Evolutionary conservation across 371 early-diverging fungal genomes (phyloP), one percentile per base, ranked within the genome.

Genomic region (Mucor mucedo): DNA sequence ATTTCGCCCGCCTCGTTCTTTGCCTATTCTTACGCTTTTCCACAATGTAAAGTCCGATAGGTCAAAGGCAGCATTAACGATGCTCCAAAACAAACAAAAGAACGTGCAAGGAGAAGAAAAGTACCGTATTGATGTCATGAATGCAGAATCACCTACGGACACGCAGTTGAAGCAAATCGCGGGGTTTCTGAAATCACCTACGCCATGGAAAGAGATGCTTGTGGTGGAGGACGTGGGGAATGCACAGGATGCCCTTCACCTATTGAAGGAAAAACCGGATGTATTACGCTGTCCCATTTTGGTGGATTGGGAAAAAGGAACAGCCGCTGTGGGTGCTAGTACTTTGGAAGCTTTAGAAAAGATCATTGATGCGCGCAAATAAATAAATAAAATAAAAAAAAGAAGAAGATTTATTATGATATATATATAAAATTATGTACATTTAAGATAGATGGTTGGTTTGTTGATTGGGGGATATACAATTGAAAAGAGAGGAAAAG

Each of bases 261-360:
- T 70, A 0, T 39, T 77, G 13, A 58, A 62, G 48, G 28, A 75
- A 9, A 56, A 75, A 9, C 77, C 77, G 2, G 40, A 44, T 7
- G 41, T 56, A 10, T 52, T 79, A 13, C 45, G 64, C 40, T 64
- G 77, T 33, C 79, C 79, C 27, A 70, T 79, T 47, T 58, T 77
- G 0, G 73, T 79, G 1, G 79, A 79, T 41, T 79, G 79, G 79
- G 66, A 77, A 44, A 69, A 64, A 41, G 79, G 77, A 27, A 75
- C 53, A 40, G 79, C 79, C 9, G 77, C 69, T 16, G 58, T 72
- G 5, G 79, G 74, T 32, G 54, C 70, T 13, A 65, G 66, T 8
- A 67, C 71, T 33, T 48, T 70, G 8, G 70, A 72, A 3, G 68
- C 59, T 2, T 55, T 75, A 29, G 59, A 73, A 52, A 47, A 63